Evolutionary conservation across 148 eudicot species (phyloP), one percentile per base, ranked within the genome.

Genomic region (Agrostemma githago): DNA sequence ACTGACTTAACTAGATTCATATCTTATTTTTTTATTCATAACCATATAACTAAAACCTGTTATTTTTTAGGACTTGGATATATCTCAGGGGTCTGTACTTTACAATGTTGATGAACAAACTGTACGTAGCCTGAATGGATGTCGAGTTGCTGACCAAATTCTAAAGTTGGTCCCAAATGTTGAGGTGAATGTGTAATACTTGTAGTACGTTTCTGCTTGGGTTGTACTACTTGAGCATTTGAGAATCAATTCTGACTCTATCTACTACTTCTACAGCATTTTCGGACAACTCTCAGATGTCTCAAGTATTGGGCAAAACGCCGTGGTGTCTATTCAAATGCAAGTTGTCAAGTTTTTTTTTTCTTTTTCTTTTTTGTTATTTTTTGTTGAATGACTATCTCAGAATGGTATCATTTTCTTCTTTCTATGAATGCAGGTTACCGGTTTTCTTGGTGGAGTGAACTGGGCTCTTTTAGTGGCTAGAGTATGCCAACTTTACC

Each of bases 401-500:
- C 37, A 58, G 38, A 51, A 8, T 62, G 5, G 64, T 67, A 19
- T 67, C 42, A 41, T 62, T 72, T 26, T 67, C 19, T 53, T 41
- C 8, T 21, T 53, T 66, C 20, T 58, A 17, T 70, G 57, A 60
- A 68, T 61, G 63, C 48, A 93, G 98, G 97, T 93, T 71, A 91
- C 90, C 46, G 98, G 98, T 58, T 93, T 93, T 83, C 91, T 93
- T 74, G 98, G 98, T 80, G 98, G 98, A n/a, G 97, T 93, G 72
- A 93, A 89, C 79, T 93, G 95, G 97, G 98, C 98, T 73, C 84
- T 93, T 74, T 89, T 93, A 66, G 98, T 93, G 42, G 98, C 97
- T 79, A 84, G 92, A 60, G 87, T 93, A 16, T 91, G 94, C 75
- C 98, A 93, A 75, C 86, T 93, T 73, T 93, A 93, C 82, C 98